Evolutionary conservation across 192 early-diverging fungal species (phyloP).

Genomic region (Dimargaris xerosporica): DNA sequence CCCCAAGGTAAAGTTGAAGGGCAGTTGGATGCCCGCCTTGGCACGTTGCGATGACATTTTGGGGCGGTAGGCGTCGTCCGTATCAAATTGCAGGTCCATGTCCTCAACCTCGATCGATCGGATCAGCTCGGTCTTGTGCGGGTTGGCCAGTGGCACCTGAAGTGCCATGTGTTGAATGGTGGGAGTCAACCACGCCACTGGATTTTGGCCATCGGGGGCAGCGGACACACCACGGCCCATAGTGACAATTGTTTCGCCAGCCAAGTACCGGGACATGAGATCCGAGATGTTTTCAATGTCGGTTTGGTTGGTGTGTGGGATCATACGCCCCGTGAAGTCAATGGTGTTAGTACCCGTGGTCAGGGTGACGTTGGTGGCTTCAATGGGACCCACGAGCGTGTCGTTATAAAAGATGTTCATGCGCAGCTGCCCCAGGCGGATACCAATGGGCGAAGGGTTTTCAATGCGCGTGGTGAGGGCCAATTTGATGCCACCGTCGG

Average conservation of each 20-base stretch:
- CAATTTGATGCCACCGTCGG: slow-evolving; percentile 45
- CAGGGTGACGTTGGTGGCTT: slow-evolving; percentile 38
- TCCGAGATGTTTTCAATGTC: background rate
- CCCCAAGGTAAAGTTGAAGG: slow-evolving; percentile 43
- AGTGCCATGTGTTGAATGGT: slow-evolving; percentile 19
- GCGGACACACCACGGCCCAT: background rate
- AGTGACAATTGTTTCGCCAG: background rate
- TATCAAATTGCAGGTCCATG: slow-evolving; percentile 35
- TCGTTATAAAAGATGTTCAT: slow-evolving; percentile 27
- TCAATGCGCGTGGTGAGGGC: slow-evolving; percentile 40
- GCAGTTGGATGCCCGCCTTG: slow-evolving; percentile 33
- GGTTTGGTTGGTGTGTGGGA: slow-evolving; percentile 24
- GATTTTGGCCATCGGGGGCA: slow-evolving; percentile 7
- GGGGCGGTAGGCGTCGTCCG: slow-evolving; percentile 31
- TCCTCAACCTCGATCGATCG: slow-evolving; percentile 31
- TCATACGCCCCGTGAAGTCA: slow-evolving; percentile 33
- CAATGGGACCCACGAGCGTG: slow-evolving; percentile 28
- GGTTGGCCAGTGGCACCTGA: slow-evolving; percentile 29
- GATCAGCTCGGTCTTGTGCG: slow-evolving; percentile 30
- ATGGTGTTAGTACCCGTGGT: slow-evolving; percentile 24
- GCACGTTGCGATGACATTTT: slow-evolving; percentile 26
- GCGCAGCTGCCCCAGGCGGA: slow-evolving; percentile 28
- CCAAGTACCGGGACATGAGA: slow-evolving; percentile 1
- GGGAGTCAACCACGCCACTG: background rate
- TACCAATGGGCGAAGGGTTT: slow-evolving; percentile 37